Base-by-base conservation (phyloP, 768 basidiomycete species). In the Tulasnella sp. region DNA sequence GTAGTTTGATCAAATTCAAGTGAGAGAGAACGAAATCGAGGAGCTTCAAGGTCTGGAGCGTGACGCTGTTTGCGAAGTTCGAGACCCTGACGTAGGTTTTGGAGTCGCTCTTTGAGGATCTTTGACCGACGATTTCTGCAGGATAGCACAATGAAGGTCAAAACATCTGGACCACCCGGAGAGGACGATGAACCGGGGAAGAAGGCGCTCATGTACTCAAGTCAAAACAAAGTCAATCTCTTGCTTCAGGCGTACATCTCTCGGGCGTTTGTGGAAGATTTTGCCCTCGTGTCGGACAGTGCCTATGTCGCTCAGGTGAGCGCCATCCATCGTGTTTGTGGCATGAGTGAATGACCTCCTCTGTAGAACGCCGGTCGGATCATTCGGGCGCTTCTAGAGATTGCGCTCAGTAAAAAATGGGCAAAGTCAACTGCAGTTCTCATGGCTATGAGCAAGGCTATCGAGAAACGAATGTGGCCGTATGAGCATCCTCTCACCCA, bases 1-100 rank as follows among this genome's bases (percentile, higher is more conserved):
- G 19, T 81, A 98, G 94, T 99, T 99, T 83, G 90, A 96, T 80
- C 98, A 99, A 87, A 92, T 99, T 74, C 95, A 97, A 87, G 87
- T 97, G 2, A 91, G 98, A 74, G 97, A 98, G 83, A 92, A 92
- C 38, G 98, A 99, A 84, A 85, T 91, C 39, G 88, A 92, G 78
- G 98, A 99, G 84, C 88, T 99, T 6, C 90, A 93, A 82, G 85
- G 86, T 71, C 85, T 99, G 77, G 88, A 91, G 87, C 88, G 90
- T 16, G 19, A 3, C 8, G 62, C 27, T 12, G 27, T 34, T 36
- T 68, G 62, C 62, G 14, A 68, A 68, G 62, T 68, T 68, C 62
- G 62, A 68, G 34, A 68, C 27, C 7, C 62, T 27, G 31, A 68
- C 31, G 62, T 52, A 68, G 62, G 62, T 68, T 31, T 31, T 31